These are phyloP conservation scores for Steccherinum ochraceum DNA, from an alignment of 768 basidiomycete genomes.

Conservation along the genomic window DNA sequence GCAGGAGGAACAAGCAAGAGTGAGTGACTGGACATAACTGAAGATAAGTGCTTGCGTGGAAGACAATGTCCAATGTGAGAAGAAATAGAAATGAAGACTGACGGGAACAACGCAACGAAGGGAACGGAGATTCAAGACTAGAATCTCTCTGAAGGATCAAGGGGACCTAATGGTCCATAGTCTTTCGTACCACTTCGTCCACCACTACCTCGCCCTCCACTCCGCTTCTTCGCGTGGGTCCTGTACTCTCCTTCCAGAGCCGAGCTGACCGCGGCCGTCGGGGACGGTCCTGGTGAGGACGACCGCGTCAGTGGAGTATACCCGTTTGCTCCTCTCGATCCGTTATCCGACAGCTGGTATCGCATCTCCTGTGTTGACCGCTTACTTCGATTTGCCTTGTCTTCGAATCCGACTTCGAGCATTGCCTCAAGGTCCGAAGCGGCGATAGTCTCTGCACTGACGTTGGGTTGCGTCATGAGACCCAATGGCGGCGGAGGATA, in stretches of 20 bases:
- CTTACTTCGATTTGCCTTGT: slow-evolving; percentile 30
- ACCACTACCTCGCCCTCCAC: slow-evolving; percentile 28
- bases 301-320: slow-evolving; percentile 52
- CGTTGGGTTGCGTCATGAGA: slow-evolving; percentile 37
- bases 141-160: slow-evolving; percentile 25
- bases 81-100: no score
- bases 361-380: slow-evolving; percentile 33
- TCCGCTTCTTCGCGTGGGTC: slow-evolving; percentile 36
- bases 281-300: slow-evolving; percentile 35
- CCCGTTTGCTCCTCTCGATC: slow-evolving; percentile 35
- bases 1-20: no score
- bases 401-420: slow-evolving; percentile 88
- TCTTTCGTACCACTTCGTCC: slow-evolving; percentile 22
- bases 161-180: slow-evolving; percentile 44
- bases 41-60: no score
- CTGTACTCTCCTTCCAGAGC: slow-evolving; percentile 31
- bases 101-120: no score
- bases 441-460: slow-evolving; percentile 44
- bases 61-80: no score
- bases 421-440: slow-evolving; percentile 84
- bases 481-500: slow-evolving; percentile 86
- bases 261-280: slow-evolving; percentile 25
- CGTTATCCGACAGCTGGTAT: slow-evolving; percentile 57
- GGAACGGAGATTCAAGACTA: no score
- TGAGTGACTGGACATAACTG: no score